Evolutionary conservation across 768 basidiomycete species (phyloP).

Genomic region (Tephrocybe sp.): DNA sequence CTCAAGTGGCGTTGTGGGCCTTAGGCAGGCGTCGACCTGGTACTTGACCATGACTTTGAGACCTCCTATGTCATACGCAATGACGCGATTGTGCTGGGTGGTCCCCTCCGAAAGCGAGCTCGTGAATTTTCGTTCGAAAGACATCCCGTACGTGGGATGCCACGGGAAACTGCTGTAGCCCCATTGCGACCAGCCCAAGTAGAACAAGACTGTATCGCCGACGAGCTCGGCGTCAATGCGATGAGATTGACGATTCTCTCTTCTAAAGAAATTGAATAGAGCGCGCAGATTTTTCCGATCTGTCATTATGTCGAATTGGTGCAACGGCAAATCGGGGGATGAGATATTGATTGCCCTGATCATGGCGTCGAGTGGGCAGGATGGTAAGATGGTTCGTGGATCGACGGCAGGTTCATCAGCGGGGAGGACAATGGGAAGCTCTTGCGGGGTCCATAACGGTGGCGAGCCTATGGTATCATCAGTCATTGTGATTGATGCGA

Average conservation of each 20-base stretch:
- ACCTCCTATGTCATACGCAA: slow-evolving; percentile 19
- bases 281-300: slow-evolving; percentile 20
- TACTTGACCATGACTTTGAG: slow-evolving; percentile 29
- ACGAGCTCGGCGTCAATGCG: slow-evolving; percentile 21
- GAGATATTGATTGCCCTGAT: slow-evolving; percentile 12
- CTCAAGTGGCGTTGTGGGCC: not conserved
- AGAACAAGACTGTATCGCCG: slow-evolving; percentile 16
- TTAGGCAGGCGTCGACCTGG: slow-evolving; percentile 28
- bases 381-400: slow-evolving; percentile 12
- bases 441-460: slow-evolving; percentile 16
- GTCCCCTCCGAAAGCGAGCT: slow-evolving; percentile 11
- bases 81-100: slow-evolving; percentile 18
- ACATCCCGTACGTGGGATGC: slow-evolving; percentile 12
- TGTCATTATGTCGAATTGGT: slow-evolving; percentile 17
- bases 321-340: slow-evolving; percentile 13
- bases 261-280: slow-evolving; percentile 15
- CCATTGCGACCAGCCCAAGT: slow-evolving; percentile 19
- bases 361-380: slow-evolving; percentile 16
- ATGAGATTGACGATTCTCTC: not conserved
- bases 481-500: not conserved
- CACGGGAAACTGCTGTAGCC: not conserved
- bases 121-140: slow-evolving; percentile 19
- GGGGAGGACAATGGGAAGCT: slow-evolving; percentile 14
- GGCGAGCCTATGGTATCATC: slow-evolving; percentile 10
- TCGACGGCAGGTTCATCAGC: slow-evolving; percentile 13